Evolutionary conservation across 2,329 filamentous ascomycete species (phyloP).

Genomic region (Hypomyces rosellus): DNA sequence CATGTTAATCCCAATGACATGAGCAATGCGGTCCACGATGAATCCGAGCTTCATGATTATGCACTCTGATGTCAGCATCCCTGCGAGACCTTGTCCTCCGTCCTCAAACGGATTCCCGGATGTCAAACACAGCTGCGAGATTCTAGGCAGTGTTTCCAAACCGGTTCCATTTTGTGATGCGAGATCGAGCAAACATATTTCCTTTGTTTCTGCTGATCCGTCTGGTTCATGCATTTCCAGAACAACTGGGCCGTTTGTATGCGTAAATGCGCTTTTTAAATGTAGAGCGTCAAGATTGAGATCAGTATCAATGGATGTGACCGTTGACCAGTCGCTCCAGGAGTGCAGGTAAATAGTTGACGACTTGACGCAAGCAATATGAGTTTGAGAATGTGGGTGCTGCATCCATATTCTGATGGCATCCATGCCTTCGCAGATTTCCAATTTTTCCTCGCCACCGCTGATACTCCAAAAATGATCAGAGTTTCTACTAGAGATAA

Average conservation of each 20-base stretch:
- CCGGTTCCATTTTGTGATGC: too few relatives aligned
- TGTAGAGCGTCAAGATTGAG: conserved; percentile 11
- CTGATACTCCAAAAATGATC: conserved; percentile 25
- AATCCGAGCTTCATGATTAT: too few relatives aligned
- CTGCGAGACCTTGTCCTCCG: neutral
- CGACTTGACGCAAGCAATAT: conserved; percentile 24
- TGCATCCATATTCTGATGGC: conserved; percentile 10
- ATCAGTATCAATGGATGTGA: conserved; percentile 11
- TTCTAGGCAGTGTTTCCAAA: too few relatives aligned
- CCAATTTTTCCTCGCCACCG: conserved; percentile 17
- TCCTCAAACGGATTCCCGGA: neutral
- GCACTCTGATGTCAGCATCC: too few relatives aligned
- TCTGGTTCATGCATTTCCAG: too few relatives aligned
- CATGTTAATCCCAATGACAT: neutral
- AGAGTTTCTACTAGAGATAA: conserved; percentile 26
- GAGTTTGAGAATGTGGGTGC: conserved; percentile 16
- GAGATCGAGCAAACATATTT: conserved; percentile 11
- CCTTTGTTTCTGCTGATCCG: conserved; percentile 13
- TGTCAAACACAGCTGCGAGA: neutral
- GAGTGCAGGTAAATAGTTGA: conserved; percentile 17
- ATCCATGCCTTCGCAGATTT: conserved; percentile 11
- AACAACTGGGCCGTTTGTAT: neutral
- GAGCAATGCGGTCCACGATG: neutral
- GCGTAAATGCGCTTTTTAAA: conserved; percentile 18
- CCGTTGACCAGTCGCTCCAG: conserved; percentile 25